Conservation (phyloP, 192 early-diverging fungal genomes). For the Martensiomyces pterosporus region DNA sequence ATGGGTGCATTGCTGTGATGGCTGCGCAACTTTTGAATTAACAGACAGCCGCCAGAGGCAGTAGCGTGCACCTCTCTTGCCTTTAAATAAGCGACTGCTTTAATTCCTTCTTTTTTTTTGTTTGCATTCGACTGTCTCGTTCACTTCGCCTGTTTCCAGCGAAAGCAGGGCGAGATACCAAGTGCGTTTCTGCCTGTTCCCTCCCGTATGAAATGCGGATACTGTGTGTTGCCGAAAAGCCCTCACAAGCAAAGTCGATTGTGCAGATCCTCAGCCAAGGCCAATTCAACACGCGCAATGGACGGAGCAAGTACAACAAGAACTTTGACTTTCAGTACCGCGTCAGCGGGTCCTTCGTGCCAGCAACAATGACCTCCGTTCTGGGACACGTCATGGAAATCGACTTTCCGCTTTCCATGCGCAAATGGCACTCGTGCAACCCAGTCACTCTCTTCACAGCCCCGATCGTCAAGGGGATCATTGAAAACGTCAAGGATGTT, state of each 20-base stretch:
- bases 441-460: slow-evolving; percentile 67
- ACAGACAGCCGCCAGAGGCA: no score
- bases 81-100: background rate
- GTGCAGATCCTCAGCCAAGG: slow-evolving; percentile 68
- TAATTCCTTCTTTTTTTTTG: background rate
- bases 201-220: no score
- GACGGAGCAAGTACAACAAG: slow-evolving; percentile 59
- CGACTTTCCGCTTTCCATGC: slow-evolving; percentile 63
- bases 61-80: background rate
- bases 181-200: no score
- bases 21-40: no score
- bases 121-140: slow-evolving; percentile 1
- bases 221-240: slow-evolving; percentile 97
- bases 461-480: slow-evolving; percentile 54
- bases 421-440: slow-evolving; percentile 59
- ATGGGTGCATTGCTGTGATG: no score
- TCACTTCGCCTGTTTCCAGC: no score
- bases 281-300: slow-evolving; percentile 17
- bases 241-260: slow-evolving; percentile 79
- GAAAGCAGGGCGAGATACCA: no score
- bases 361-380: slow-evolving; percentile 80
- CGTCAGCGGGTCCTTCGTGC: slow-evolving; percentile 49
- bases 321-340: slow-evolving; percentile 79
- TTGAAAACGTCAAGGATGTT: slow-evolving; percentile 37
- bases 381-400: slow-evolving; percentile 68